Evolutionary conservation across 345 rosid genomes (phyloP), one percentile per base, ranked within the genome.

Genomic region (Crucihimalaya himalaica): DNA sequence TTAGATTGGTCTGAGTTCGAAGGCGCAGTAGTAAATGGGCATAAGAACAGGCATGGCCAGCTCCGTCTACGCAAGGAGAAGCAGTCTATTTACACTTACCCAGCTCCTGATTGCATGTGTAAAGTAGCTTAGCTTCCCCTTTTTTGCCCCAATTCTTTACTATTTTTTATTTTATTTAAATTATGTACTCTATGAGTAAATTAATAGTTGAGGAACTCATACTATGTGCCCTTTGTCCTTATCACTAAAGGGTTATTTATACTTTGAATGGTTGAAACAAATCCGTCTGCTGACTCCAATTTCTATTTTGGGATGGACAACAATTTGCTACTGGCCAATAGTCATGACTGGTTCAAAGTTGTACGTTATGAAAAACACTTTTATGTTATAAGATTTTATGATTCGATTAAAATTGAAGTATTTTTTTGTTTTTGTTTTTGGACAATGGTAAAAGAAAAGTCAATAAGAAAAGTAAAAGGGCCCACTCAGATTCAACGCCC

Each of bases 51-150:
- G 71, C 96, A 86, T 63, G 99, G 99, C 8, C 85, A 84, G 50
- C 78, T 84, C 68, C 83, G 98, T 56, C 57, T 87, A 53, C 80
- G 97, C 48, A 95, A 90, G 73, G 82, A 86, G 66, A 86, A 86
- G 45, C 94, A 92, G 65, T 95, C 99, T 50, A 87, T 95, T 20
- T 95, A 95, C 68, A 95, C 98, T 10, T 92, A 92, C 79, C 99
- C 99, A 9, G 92, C 89, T 45, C 96, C 98, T 14, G 88, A 90
- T 78, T 95, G 99, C 72, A 86, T 92, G 99, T 92, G 99, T 74
- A 84, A 65, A 72, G 74, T 37, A 76, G 63, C 63, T 60, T 74
- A 74, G 35, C 80, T 61, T 27, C 5, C 54, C 4, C 16, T 19
- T 11, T 21, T 39, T 35, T 29, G 23, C n/a, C 13, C 45, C 46